These are phyloP conservation scores for Podospora sp. DNA, from an alignment of 495 filamentous ascomycete species.

Conservation along the genomic window DNA sequence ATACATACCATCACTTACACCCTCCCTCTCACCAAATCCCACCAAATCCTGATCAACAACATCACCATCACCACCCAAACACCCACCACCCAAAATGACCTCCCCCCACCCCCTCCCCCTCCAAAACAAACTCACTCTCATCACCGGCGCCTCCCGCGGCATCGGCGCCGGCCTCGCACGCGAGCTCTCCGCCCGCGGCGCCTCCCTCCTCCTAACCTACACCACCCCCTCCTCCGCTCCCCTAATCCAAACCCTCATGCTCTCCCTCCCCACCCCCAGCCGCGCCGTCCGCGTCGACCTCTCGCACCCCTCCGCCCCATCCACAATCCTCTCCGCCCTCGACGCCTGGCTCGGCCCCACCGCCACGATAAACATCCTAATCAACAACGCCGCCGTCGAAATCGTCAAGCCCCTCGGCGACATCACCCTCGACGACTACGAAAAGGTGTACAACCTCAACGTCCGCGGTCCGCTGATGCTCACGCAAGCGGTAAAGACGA, in stretches of 20 bases:
- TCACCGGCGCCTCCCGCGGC: conserved; percentile 22
- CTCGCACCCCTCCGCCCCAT: not conserved
- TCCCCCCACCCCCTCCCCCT: not conserved
- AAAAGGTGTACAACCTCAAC: conserved; percentile 56
- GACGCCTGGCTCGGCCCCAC: conserved; percentile 16
- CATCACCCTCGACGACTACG: conserved; percentile 62
- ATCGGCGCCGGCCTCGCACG: conserved; percentile 21
- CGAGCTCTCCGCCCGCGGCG: conserved; percentile 19
- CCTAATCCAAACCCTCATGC: conserved; percentile 1
- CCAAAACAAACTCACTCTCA: conserved; percentile 17
- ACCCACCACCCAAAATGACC: not conserved
- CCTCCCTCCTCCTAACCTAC: conserved; percentile 18
- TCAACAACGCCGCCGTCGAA: conserved; percentile 61
- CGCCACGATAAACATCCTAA: conserved; percentile 52
- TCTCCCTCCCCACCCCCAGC: conserved; percentile 1
- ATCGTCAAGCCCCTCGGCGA: conserved; percentile 51
- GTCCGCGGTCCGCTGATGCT: conserved; percentile 68
- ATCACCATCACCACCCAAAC: not conserved
- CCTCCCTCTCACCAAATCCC: not conserved
- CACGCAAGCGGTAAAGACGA: conserved; percentile 56
- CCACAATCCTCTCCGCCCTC: conserved; percentile 11
- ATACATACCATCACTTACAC: not conserved
- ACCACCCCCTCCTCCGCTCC: conserved; percentile 12
- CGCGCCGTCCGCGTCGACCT: conserved; percentile 18
- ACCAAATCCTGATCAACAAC: too few relatives aligned